Conservation (phyloP, 2,329 filamentous ascomycete genomes). For the Talaromyces amestolkiae region DNA sequence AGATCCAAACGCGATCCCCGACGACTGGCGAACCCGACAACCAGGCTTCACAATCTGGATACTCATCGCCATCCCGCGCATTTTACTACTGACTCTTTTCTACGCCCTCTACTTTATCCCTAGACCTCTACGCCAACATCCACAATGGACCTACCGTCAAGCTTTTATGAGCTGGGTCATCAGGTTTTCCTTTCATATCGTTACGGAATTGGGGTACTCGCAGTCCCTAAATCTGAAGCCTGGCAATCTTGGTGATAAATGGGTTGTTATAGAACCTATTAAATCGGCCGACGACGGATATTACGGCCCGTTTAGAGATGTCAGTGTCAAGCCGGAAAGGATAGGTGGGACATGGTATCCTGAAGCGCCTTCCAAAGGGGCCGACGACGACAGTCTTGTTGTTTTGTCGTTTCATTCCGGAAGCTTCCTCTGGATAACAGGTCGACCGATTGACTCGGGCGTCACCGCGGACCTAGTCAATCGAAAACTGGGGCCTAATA, state of each 20-base stretch:
- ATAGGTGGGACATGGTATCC: constrained; percentile 16
- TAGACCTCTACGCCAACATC: constrained; percentile 2
- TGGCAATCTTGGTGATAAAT: not conserved
- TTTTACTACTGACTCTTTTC: not conserved
- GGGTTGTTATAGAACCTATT: not conserved
- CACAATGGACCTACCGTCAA: constrained; percentile 13
- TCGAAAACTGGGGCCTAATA: not conserved
- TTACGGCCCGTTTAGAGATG: not conserved
- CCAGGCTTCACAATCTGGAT: constrained; percentile 11
- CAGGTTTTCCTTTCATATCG: not conserved
- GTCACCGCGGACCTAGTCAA: not conserved
- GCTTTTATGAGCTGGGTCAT: not conserved
- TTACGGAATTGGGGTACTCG: not conserved
- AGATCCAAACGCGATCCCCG: constrained; percentile 1
- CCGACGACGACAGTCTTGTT: not conserved
- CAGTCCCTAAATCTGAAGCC: not conserved
- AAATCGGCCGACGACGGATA: not conserved
- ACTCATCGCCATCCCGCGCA: not conserved
- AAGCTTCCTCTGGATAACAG: constrained; percentile 9
- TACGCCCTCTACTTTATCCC: constrained; percentile 11
- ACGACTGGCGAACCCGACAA: constrained; percentile 13
- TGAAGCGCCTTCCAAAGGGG: not conserved
- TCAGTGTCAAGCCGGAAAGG: constrained; percentile 2
- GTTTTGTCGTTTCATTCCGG: constrained; percentile 15
- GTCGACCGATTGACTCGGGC: not conserved